phyloP scores from a whole-genome alignment of 768 basidiomycete genomes.

The Cystofilobasidium bisporidii region DNA sequence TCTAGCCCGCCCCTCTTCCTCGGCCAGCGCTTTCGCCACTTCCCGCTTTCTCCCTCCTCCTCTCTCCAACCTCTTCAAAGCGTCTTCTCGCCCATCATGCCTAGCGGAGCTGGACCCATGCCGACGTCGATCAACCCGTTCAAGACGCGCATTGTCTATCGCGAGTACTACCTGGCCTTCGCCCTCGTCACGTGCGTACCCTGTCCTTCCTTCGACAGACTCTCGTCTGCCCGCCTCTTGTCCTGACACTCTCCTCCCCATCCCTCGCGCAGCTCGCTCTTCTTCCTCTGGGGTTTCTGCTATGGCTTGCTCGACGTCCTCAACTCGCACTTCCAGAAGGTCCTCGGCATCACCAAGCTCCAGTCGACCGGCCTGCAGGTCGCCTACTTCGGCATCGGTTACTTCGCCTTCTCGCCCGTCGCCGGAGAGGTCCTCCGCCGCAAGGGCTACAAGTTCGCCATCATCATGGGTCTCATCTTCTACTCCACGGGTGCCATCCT shows the following conservation, averaged over 20 bases:
- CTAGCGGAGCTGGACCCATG: constrained; percentile 23
- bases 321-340: constrained; percentile 58
- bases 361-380: constrained; percentile 67
- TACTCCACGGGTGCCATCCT: constrained; percentile 54
- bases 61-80: too few relatives aligned
- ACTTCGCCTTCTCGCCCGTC: constrained; percentile 38
- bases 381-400: constrained; percentile 47
- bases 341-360: constrained; percentile 58
- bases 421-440: constrained; percentile 43
- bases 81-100: constrained; percentile 25
- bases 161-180: constrained; percentile 47
- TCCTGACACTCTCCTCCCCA: too few relatives aligned
- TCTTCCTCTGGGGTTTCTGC: constrained; percentile 43
- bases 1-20: background rate
- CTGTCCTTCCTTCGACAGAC: too few relatives aligned
- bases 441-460: constrained; percentile 55
- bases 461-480: constrained; percentile 35
- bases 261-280: too few relatives aligned
- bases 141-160: constrained; percentile 15
- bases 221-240: too few relatives aligned
- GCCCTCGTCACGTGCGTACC: constrained; percentile 60
- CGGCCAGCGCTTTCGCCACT: background rate
- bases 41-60: constrained; percentile 4
- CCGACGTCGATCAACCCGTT: constrained; percentile 2
- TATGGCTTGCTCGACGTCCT: constrained; percentile 31